These are phyloP conservation scores for Pseudopyrenochaeta lycopersici DNA, from an alignment of 2,329 filamentous ascomycete genomes.

Conservation along the genomic window DNA sequence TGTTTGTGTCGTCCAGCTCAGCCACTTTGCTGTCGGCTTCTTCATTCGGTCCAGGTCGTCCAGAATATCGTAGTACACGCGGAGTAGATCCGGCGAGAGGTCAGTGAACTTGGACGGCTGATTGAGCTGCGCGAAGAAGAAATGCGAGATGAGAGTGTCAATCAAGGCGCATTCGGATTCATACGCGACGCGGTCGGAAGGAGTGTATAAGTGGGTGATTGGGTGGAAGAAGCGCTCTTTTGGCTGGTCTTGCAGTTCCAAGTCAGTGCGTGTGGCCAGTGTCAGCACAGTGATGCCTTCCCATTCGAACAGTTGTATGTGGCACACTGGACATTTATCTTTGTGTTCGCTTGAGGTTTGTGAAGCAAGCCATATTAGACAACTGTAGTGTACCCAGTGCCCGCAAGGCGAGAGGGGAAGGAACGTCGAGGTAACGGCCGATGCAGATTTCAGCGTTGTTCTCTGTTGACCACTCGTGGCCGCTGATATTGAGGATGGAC, in stretches of 20 bases:
- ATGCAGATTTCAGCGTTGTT: neutral
- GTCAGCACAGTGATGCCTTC: slow-evolving; percentile 32
- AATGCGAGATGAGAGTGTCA: slow-evolving; percentile 2
- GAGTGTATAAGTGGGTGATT: neutral
- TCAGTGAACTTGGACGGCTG: slow-evolving; percentile 8
- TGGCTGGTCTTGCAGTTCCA: slow-evolving; percentile 10
- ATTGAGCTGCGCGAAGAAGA: slow-evolving; percentile 9
- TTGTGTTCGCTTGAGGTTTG: neutral
- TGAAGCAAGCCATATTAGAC: slow-evolving; percentile 20
- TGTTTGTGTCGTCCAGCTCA: slow-evolving; percentile 15
- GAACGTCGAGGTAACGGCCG: slow-evolving; percentile 13
- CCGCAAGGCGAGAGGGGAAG: slow-evolving; percentile 29
- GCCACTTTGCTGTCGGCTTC: slow-evolving; percentile 19
- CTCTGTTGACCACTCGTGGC: neutral
- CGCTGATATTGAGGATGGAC: neutral
- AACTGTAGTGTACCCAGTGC: slow-evolving; percentile 38
- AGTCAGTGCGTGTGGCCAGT: slow-evolving; percentile 25
- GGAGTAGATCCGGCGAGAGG: slow-evolving; percentile 17
- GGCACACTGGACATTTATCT: slow-evolving; percentile 23
- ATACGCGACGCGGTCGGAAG: slow-evolving; percentile 10
- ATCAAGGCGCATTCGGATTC: slow-evolving; percentile 25
- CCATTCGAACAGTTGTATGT: slow-evolving; percentile 24
- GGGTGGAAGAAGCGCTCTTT: neutral
- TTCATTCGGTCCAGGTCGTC: slow-evolving; percentile 10
- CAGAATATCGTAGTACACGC: slow-evolving; percentile 18